A percentile compares a stretch with the other conserved stretches of the same genome.
phyloP scores from a whole-genome alignment of 495 filamentous ascomycete genomes.

The Aspergillus funiculosus region DNA sequence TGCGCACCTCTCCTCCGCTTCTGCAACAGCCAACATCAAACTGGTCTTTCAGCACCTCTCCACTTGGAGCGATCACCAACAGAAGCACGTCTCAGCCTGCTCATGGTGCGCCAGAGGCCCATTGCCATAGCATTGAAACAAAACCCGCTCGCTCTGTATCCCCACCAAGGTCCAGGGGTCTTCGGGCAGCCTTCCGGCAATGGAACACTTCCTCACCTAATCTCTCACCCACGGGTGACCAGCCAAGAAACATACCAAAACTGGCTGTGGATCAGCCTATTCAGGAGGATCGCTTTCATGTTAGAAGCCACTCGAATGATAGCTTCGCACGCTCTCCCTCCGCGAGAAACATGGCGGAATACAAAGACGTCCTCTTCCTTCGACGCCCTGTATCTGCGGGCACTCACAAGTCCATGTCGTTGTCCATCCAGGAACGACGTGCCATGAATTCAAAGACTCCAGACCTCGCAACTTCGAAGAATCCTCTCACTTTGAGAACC shows the following conservation, averaged over 20 bases:
- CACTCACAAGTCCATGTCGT: constrained; percentile 6
- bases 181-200: constrained; percentile 34
- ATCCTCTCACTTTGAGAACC: constrained; percentile 28
- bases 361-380: not conserved
- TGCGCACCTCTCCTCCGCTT: constrained; percentile 53
- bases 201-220: constrained; percentile 25
- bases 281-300: constrained; percentile 9
- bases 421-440: constrained; percentile 36
- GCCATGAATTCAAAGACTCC: constrained; percentile 24
- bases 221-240: constrained; percentile 11
- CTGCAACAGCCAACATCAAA: constrained; percentile 31
- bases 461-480: constrained; percentile 16
- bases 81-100: constrained; percentile 34
- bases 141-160: constrained; percentile 40
- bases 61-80: constrained; percentile 23
- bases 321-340: constrained; percentile 5
- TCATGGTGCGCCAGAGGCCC: constrained; percentile 24
- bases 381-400: constrained; percentile 11
- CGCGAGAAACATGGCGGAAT: not conserved
- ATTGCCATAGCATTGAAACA: constrained; percentile 9
- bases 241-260: not conserved
- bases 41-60: constrained; percentile 26
- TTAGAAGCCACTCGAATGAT: constrained; percentile 8
- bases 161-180: constrained; percentile 33
- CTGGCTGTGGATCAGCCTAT: not conserved